These are phyloP conservation scores for Starmerella stellata DNA, from an alignment of 805 yeast genomes.

Conservation along the genomic window DNA sequence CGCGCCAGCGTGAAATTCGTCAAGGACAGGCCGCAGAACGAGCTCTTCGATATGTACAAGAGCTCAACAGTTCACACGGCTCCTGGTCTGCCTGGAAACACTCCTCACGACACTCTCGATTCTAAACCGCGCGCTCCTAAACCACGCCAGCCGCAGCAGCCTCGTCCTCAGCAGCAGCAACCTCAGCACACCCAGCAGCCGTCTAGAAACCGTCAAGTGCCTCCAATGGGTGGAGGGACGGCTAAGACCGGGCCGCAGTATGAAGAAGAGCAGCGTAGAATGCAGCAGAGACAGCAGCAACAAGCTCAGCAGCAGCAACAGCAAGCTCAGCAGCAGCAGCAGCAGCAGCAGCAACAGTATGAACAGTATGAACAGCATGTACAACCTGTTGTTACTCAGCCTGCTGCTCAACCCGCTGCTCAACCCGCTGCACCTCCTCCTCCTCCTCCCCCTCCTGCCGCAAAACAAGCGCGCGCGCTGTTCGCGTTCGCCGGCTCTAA, in stretches of 20 bases:
- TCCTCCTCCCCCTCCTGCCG: conserved; percentile 40
- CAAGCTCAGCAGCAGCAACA: conserved; percentile 18
- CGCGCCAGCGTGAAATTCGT: conserved; percentile 54
- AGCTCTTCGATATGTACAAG: conserved; percentile 63
- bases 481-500: conserved; percentile 83
- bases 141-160: conserved; percentile 13
- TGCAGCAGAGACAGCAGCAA: conserved; percentile 11
- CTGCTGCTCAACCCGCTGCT: conserved; percentile 3
- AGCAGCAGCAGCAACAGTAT: conserved; percentile 13
- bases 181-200: too few species aligned
- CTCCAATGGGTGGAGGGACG: neutral
- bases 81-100: conserved; percentile 52
- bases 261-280: neutral
- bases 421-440: conserved; percentile 35
- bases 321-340: conserved; percentile 7
- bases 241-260: neutral
- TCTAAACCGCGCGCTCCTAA: conserved; percentile 16
- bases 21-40: conserved; percentile 39
- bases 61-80: conserved; percentile 71
- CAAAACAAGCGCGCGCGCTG: conserved; percentile 67
- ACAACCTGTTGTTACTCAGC: conserved; percentile 6
- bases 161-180: too few species aligned
- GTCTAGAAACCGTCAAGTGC: neutral
- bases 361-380: conserved; percentile 16
- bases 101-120: conserved; percentile 61